Conservation (phyloP, 208 protist genomes). For the Wallacemonas rigidus region DNA sequence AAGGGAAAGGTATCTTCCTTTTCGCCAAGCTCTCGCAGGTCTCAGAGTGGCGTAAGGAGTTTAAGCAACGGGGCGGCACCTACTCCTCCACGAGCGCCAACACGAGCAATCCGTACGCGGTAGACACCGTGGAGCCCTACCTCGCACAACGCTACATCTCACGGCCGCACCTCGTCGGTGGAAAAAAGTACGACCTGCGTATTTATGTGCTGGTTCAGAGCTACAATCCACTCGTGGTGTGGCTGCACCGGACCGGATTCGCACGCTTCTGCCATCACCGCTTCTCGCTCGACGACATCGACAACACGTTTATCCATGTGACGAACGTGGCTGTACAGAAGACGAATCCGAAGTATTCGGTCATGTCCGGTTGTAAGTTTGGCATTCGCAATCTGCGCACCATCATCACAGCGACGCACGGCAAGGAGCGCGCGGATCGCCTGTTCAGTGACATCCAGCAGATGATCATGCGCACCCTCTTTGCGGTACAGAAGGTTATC, state of each 20-base stretch:
- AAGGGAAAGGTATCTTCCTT: conserved; percentile 97
- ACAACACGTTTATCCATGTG: conserved; percentile 95
- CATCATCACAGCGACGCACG: conserved; percentile 86
- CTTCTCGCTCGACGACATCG: conserved; percentile 91
- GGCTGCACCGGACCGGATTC: conserved; percentile 91
- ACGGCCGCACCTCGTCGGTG: conserved; percentile 91
- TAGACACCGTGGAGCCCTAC: conserved; percentile 78
- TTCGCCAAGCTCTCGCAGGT: conserved; percentile 96
- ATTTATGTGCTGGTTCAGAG: conserved; percentile 91
- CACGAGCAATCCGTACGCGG: conserved; percentile 29
- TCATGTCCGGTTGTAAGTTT: conserved; percentile 82
- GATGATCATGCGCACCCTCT: conserved; percentile 88
- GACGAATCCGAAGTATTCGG: conserved; percentile 91
- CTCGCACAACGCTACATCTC: conserved; percentile 90
- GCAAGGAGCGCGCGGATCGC: conserved; percentile 75
- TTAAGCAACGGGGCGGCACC: conserved; percentile 52
- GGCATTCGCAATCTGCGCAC: conserved; percentile 81
- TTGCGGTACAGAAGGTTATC: conserved; percentile 79
- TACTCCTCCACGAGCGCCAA: conserved; percentile 5
- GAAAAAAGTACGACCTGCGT: conserved; percentile 95
- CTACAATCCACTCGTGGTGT: conserved; percentile 88
- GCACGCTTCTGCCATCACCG: conserved; percentile 93
- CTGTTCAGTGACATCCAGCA: conserved; percentile 93
- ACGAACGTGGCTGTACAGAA: conserved; percentile 98
- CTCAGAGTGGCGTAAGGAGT: conserved; percentile 92